Conservation (phyloP, 352 stramenopile genomes). For the Phytophthora vignae region DNA sequence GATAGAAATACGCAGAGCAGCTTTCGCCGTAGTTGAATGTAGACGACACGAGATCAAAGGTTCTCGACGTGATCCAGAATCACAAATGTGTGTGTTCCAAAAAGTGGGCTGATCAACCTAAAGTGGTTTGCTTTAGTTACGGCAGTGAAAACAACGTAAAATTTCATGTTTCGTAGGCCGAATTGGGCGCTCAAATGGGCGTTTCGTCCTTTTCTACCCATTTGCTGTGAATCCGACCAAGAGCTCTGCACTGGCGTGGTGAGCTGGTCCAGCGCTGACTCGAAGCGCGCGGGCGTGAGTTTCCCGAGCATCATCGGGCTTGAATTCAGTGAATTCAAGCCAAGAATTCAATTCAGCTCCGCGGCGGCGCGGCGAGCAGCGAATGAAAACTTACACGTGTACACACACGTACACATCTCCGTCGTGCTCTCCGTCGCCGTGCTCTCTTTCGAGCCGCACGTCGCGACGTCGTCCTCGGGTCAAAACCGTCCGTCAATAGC, state of each 20-base stretch:
- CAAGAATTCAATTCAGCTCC: not conserved
- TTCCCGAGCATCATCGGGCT: not conserved
- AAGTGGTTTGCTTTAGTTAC: no score
- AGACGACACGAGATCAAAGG: no score
- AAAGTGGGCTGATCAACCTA: no score
- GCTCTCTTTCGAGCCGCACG: not conserved
- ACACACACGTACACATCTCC: slow-evolving; percentile 1
- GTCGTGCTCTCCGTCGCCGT: not conserved
- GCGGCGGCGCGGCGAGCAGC: not conserved
- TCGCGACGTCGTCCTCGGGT: slow-evolving; percentile 1
- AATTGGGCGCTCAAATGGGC: not conserved
- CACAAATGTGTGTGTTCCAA: no score
- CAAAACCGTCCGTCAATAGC: not conserved
- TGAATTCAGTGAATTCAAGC: no score
- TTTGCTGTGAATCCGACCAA: slow-evolving; percentile 25
- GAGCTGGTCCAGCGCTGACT: slow-evolving; percentile 21
- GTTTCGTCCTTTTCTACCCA: not conserved
- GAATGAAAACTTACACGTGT: not conserved
- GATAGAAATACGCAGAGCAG: no score
- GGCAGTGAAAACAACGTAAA: no score
- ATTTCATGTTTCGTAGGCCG: no score
- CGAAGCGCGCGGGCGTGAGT: slow-evolving; percentile 3
- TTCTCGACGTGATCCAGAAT: no score
- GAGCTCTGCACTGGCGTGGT: slow-evolving; percentile 24
- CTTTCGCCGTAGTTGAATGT: no score